A percentile compares a stretch with the other conserved stretches of the same genome.
These are phyloP conservation scores for Pleurotus citrinopileatus DNA, from an alignment of 768 basidiomycete species.

Conservation along the genomic window DNA sequence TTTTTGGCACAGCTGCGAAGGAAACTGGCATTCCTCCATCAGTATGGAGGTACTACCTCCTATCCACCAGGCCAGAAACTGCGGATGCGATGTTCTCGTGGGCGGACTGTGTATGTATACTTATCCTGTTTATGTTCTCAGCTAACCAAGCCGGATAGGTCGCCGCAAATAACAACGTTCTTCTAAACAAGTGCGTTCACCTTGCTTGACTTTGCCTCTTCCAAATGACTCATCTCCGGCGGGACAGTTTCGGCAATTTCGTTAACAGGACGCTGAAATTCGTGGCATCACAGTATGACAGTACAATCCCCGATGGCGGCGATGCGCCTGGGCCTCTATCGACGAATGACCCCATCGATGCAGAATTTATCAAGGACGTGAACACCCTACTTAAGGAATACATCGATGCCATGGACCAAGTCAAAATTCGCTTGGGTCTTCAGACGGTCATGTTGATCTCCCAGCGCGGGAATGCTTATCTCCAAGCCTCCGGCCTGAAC, in stretches of 20 bases:
- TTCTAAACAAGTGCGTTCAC: conserved; percentile 81
- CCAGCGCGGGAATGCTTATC: conserved; percentile 85
- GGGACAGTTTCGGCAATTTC: conserved; percentile 90
- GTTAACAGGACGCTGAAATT: conserved; percentile 96
- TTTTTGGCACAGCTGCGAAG: conserved; percentile 92
- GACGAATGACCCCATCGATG: conserved; percentile 61
- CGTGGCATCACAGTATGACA: conserved; percentile 77
- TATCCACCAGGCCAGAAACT: conserved; percentile 90
- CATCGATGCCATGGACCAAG: conserved; percentile 84
- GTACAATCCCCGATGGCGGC: conserved; percentile 76
- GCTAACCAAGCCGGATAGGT: conserved; percentile 46
- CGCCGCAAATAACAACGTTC: conserved; percentile 86
- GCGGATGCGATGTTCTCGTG: conserved; percentile 96
- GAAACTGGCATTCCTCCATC: conserved; percentile 92
- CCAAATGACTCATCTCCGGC: neutral
- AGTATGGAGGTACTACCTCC: conserved; percentile 96
- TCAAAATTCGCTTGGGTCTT: conserved; percentile 85
- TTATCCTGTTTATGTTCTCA: neutral
- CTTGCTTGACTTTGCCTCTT: neutral
- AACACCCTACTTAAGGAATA: conserved; percentile 80
- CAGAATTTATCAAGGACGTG: conserved; percentile 76
- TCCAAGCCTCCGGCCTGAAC: conserved; percentile 90
- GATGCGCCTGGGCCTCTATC: conserved; percentile 70
- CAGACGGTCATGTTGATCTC: conserved; percentile 90
- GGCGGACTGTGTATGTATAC: conserved; percentile 79